Evolutionary conservation across 768 basidiomycete genomes (phyloP).

Genomic region (Termitomyces sp.): DNA sequence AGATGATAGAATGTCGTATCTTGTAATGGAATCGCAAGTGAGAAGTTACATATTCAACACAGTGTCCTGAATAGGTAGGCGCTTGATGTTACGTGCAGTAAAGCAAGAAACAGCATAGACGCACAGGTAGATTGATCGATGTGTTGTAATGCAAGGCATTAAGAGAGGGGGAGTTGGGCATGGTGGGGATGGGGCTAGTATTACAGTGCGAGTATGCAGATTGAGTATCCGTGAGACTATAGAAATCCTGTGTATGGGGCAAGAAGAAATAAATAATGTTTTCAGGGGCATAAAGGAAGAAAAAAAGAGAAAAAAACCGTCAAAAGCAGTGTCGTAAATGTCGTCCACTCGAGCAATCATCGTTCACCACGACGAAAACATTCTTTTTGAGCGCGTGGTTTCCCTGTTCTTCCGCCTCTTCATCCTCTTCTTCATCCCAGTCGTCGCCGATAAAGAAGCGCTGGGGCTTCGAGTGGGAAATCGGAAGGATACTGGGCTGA

Average conservation of each 20-base stretch:
- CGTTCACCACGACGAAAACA: constrained; percentile 14
- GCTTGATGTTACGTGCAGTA: neutral
- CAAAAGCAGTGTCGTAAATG: constrained; percentile 7
- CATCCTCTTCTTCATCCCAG: constrained; percentile 6
- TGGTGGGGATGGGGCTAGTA: neutral
- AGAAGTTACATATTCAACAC: neutral
- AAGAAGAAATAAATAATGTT: neutral
- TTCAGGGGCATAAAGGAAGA: neutral
- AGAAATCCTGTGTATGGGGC: neutral
- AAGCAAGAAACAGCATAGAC: neutral
- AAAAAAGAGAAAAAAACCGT: neutral
- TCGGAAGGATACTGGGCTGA: neutral
- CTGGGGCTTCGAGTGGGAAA: constrained; percentile 6
- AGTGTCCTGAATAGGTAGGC: neutral
- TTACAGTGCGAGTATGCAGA: neutral
- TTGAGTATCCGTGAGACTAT: neutral
- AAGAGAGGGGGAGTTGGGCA: neutral
- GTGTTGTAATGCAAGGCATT: neutral
- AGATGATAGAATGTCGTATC: neutral
- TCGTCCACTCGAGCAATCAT: neutral
- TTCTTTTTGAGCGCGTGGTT: constrained; percentile 10
- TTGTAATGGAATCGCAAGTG: neutral
- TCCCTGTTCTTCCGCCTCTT: constrained; percentile 16
- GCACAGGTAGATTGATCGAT: neutral
- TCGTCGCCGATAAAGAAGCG: constrained; percentile 19